Base-by-base conservation (phyloP, 176 grass and related monocot species). In the Juncus effusus region DNA sequence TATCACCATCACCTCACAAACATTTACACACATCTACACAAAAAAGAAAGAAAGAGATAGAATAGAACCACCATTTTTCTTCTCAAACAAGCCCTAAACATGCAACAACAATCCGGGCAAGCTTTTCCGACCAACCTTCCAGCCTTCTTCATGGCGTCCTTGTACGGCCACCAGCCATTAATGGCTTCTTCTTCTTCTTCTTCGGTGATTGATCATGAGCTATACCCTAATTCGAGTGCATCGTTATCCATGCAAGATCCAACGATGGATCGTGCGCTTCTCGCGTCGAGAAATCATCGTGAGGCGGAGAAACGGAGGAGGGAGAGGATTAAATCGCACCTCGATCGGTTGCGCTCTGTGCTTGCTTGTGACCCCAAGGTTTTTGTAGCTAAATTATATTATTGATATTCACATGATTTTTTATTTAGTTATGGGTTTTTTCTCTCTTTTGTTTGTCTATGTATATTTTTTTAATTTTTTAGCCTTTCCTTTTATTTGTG, bases 361-460 rank as follows among this genome's bases (percentile, higher is more conserved):
- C 94, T 99, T 72, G 72, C 85, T 45, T 99, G 94, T 71, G 94
- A 99, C 75, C 85, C 94, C 68, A 99, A 99, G 94, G 94, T 90
- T 74, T 58, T 80, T 64, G 2, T 60, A 38, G 39, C 64, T 65
- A 60, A 19, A 6, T 70, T 42, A 4, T 47, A 0, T 70, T 5
- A 50, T 54, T 72, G 0, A 60, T 10, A 11, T 3, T 28, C 19
- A 28, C 19, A 28, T 28, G 19, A 28, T 28, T 28, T 28, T 28
- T 28, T 3, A 5, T 16, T 7, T 14, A 35, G 13, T 15, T 12
- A 6, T 12, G 13, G 54, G 7, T 11, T 16, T 69, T 44, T 66
- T 7, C 5, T 44, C 44, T 50, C 13, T 12, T 10, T 62, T 52
- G 16, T 57, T n/a, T 64, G 7, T 77, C 4, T 28, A 11, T 1